These are phyloP conservation scores for Chalciporus pseudorubinellus DNA, from an alignment of 768 basidiomycete genomes.

Conservation along the genomic window DNA sequence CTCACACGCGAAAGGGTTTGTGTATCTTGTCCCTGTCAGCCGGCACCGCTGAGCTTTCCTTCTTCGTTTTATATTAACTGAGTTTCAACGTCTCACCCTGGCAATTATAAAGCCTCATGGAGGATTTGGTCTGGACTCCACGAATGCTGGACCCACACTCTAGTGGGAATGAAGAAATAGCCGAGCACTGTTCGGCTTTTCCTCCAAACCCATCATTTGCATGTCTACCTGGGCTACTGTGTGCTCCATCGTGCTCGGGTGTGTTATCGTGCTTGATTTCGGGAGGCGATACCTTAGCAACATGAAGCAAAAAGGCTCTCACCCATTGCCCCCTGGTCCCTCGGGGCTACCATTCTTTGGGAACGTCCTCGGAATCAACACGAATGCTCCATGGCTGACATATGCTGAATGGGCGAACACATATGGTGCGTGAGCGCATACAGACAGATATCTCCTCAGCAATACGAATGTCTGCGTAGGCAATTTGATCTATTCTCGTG, in stretches of 20 bases:
- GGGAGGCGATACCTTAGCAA: neutral
- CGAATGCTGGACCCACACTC: too few relatives aligned
- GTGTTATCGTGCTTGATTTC: neutral
- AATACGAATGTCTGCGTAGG: neutral
- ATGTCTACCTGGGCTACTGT: neutral
- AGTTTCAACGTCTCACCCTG: too few relatives aligned
- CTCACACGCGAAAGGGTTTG: too few relatives aligned
- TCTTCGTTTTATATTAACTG: too few relatives aligned
- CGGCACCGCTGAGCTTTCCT: too few relatives aligned
- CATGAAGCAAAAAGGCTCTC: neutral
- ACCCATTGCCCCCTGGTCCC: neutral
- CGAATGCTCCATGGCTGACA: neutral
- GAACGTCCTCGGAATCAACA: neutral
- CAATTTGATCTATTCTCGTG: conserved; percentile 1
- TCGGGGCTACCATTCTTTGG: neutral
- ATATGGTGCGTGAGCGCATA: neutral
- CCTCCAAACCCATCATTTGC: neutral
- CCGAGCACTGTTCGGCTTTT: too few relatives aligned
- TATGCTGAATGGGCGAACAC: neutral
- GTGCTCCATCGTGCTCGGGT: neutral
- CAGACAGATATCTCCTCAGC: too few relatives aligned
- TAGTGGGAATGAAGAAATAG: too few relatives aligned
- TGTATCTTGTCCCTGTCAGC: too few relatives aligned
- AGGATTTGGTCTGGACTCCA: too few relatives aligned
- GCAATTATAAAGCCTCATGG: too few relatives aligned